A percentile compares a stretch with the other conserved stretches of the same genome.
These are phyloP conservation scores for Thuja plicata DNA, from an alignment of 83 land plant genomes.

Conservation along the genomic window DNA sequence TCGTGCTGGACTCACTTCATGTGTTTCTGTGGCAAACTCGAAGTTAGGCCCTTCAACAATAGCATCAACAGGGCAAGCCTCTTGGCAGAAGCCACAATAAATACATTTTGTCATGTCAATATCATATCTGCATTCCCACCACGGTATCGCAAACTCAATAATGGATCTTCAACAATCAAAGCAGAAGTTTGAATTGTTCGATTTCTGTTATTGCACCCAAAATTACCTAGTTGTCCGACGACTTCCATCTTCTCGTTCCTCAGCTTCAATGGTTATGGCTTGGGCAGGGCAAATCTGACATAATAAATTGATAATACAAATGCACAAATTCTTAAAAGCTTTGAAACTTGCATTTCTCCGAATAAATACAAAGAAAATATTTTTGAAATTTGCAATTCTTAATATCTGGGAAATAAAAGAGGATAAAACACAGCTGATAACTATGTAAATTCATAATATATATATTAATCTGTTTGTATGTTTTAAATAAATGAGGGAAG, in stretches of 20 bases:
- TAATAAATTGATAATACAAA: neutral
- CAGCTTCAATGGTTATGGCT: constrained; percentile 99
- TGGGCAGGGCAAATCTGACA: constrained; percentile 99
- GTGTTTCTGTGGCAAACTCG: constrained; percentile 99
- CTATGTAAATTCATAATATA: neutral
- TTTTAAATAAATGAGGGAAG: neutral
- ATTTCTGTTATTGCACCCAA: neutral
- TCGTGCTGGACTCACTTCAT: constrained; percentile 62
- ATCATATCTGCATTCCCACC: constrained; percentile 73
- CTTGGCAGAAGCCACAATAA: constrained; percentile 99
- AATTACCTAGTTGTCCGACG: constrained; percentile 92
- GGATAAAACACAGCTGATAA: neutral
- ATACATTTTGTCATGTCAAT: constrained; percentile 99
- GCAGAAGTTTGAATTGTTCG: neutral
- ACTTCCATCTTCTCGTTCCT: constrained; percentile 99
- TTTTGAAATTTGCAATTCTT: neutral
- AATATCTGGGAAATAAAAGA: neutral
- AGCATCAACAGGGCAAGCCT: constrained; percentile 99
- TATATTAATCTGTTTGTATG: neutral
- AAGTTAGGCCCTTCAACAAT: constrained; percentile 99
- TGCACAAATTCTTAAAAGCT: constrained; percentile 7
- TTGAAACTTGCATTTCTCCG: neutral
- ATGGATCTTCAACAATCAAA: neutral
- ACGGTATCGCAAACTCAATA: neutral
- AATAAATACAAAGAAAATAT: neutral